A percentile compares a stretch with the other conserved stretches of the same genome.
These are phyloP conservation scores for Myriosclerotinia curreyana DNA, from an alignment of 2,329 filamentous ascomycete genomes.

Conservation along the genomic window DNA sequence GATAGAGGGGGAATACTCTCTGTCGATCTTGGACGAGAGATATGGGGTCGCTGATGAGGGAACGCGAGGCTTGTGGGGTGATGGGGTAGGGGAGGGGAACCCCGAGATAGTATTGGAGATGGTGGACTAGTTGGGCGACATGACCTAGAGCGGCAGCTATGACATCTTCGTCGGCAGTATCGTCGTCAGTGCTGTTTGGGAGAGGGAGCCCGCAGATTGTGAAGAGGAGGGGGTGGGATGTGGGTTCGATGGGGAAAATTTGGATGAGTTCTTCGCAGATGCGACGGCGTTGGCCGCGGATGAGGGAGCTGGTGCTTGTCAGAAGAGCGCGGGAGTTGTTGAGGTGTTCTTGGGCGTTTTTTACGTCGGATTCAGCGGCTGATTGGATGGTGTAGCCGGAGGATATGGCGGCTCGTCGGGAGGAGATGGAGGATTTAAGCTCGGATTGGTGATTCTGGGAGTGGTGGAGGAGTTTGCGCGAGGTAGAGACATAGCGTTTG, in stretches of 20 bases:
- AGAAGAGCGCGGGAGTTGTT: conserved; percentile 54
- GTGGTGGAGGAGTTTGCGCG: conserved; percentile 63
- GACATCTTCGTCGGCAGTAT: conserved; percentile 60
- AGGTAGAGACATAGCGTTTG: conserved; percentile 55
- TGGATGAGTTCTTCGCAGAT: conserved; percentile 78
- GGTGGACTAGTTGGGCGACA: conserved; percentile 69
- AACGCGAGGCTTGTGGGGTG: conserved; percentile 67
- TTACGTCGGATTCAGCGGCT: conserved; percentile 58
- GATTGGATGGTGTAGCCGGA: conserved; percentile 59
- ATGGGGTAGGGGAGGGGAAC: conserved; percentile 80
- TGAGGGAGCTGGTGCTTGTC: conserved; percentile 58
- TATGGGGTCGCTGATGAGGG: conserved; percentile 74
- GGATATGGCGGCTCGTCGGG: conserved; percentile 65
- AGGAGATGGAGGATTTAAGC: conserved; percentile 61
- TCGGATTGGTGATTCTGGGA: conserved; percentile 63
- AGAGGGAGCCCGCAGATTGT: conserved; percentile 76
- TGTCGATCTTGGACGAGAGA: conserved; percentile 48
- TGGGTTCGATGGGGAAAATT: conserved; percentile 78
- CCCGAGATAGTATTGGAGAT: conserved; percentile 78
- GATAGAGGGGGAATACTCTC: conserved; percentile 77
- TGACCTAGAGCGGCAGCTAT: conserved; percentile 80
- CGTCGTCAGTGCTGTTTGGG: conserved; percentile 76
- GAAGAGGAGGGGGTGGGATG: conserved; percentile 67
- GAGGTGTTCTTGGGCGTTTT: conserved; percentile 58
- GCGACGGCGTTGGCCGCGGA: conserved; percentile 81